A percentile compares a stretch with the other conserved stretches of the same genome.
Evolutionary conservation across 805 yeast genomes (phyloP).

Genomic region (Yamadazyma ubonensis): DNA sequence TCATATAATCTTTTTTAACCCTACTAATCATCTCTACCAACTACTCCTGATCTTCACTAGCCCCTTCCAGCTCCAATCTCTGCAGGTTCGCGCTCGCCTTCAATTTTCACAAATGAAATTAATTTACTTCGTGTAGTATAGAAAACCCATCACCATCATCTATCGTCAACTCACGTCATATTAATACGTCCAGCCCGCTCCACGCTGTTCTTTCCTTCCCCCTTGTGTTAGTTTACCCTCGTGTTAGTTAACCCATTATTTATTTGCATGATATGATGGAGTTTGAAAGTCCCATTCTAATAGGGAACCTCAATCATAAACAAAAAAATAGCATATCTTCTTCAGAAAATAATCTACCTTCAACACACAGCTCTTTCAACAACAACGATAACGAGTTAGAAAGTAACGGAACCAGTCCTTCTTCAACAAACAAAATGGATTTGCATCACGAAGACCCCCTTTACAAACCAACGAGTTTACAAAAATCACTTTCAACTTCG

Average conservation of each 20-base stretch:
- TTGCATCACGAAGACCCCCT: slow-evolving; percentile 1
- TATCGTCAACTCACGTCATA: too few species aligned
- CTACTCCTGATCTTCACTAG: neutral
- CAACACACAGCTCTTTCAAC: slow-evolving; percentile 16
- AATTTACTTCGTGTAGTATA: neutral
- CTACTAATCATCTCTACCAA: neutral
- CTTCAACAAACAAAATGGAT: slow-evolving; percentile 11
- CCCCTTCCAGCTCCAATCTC: neutral
- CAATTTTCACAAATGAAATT: slow-evolving; percentile 4
- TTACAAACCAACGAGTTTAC: neutral
- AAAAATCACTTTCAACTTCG: neutral
- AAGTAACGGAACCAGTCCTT: slow-evolving; percentile 17
- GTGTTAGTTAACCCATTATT: too few species aligned
- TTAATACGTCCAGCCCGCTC: too few species aligned
- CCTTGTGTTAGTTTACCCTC: too few species aligned
- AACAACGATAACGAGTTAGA: slow-evolving; percentile 12
- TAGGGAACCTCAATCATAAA: slow-evolving; percentile 1
- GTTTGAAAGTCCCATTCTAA: neutral
- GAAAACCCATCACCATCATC: neutral
- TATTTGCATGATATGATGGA: slow-evolving; percentile 1
- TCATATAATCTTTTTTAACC: too few species aligned
- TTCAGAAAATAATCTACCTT: slow-evolving; percentile 12
- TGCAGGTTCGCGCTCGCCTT: slow-evolving; percentile 2
- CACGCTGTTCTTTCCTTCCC: too few species aligned
- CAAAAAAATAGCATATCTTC: slow-evolving; percentile 5